These are phyloP conservation scores for Aspergillus pseudonomiae DNA, from an alignment of 2,329 filamentous ascomycete species.

Conservation along the genomic window DNA sequence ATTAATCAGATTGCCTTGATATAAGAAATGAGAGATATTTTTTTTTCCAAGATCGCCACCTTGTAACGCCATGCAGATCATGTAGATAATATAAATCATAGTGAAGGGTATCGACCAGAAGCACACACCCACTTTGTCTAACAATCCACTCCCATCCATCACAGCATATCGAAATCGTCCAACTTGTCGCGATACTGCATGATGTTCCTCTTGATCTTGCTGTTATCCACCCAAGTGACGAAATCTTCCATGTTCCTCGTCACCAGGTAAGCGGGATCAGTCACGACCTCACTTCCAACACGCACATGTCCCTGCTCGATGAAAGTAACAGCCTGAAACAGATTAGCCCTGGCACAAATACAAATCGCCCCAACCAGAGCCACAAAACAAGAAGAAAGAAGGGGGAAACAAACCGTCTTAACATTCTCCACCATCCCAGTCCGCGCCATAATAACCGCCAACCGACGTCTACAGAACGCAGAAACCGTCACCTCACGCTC, in stretches of 20 bases:
- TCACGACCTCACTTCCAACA: conserved; percentile 86
- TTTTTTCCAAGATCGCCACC: background rate
- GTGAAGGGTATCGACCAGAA: conserved; percentile 17
- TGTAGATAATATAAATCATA: conserved; percentile 10
- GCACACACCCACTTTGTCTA: background rate
- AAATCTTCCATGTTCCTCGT: conserved; percentile 92
- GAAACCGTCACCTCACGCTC: conserved; percentile 88
- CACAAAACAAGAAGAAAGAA: background rate
- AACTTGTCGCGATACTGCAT: conserved; percentile 93
- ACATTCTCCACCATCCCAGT: conserved; percentile 91
- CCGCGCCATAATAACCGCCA: conserved; percentile 90
- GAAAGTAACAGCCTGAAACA: conserved; percentile 62
- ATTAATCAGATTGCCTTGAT: background rate
- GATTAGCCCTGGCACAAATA: background rate
- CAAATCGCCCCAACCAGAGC: background rate
- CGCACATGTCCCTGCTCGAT: conserved; percentile 94
- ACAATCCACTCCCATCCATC: conserved; percentile 29
- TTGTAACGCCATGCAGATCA: conserved; percentile 16
- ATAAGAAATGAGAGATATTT: background rate
- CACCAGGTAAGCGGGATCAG: conserved; percentile 86
- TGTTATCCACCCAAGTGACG: conserved; percentile 92
- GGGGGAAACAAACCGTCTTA: conserved; percentile 61
- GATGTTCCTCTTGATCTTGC: conserved; percentile 96
- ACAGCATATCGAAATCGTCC: conserved; percentile 93
- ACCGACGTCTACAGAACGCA: conserved; percentile 78